Evolutionary conservation across 1,284 basidiomycete genomes (phyloP).

Genomic region (Meira nashicola): DNA sequence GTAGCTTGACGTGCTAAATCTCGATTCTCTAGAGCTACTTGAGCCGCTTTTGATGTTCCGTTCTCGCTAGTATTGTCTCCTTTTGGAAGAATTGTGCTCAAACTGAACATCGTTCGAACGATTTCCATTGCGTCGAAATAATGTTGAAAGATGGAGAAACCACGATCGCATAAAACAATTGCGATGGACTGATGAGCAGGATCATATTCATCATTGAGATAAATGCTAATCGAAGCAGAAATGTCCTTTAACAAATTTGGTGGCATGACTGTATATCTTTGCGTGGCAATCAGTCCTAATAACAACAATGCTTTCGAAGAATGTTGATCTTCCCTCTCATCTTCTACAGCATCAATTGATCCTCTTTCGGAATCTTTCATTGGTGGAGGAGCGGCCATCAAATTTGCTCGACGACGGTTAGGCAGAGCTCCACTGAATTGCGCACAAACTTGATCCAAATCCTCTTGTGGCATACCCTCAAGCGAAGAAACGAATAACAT

Average conservation of each 20-base stretch:
- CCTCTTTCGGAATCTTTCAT: no score
- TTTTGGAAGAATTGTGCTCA: slow-evolving; percentile 61
- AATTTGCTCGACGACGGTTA: no score
- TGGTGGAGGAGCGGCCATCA: no score
- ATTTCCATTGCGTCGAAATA: slow-evolving; percentile 87
- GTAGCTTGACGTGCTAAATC: slow-evolving; percentile 68
- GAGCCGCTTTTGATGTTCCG: slow-evolving; percentile 5
- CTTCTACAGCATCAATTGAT: no score
- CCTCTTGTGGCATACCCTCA: background rate
- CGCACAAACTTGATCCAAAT: background rate
- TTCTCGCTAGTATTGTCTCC: slow-evolving; percentile 57
- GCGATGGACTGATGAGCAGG: slow-evolving; percentile 66
- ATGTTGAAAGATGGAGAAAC: slow-evolving; percentile 89
- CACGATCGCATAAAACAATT: slow-evolving; percentile 80
- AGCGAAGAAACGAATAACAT: slow-evolving; percentile 18
- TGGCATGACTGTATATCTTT: slow-evolving; percentile 72
- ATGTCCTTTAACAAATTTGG: slow-evolving; percentile 73
- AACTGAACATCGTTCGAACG: slow-evolving; percentile 73
- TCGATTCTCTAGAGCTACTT: slow-evolving; percentile 18
- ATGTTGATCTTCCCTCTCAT: background rate
- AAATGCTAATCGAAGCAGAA: slow-evolving; percentile 72
- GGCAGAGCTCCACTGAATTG: background rate
- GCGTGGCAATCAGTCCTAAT: slow-evolving; percentile 65
- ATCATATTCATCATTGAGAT: slow-evolving; percentile 68
- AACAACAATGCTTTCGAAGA: slow-evolving; percentile 17